Percentiles rank a stretch among this genome's conserved stretches.
These are phyloP conservation scores for Phytopythium aichiense DNA, from an alignment of 352 stramenopile genomes.

Conservation along the genomic window DNA sequence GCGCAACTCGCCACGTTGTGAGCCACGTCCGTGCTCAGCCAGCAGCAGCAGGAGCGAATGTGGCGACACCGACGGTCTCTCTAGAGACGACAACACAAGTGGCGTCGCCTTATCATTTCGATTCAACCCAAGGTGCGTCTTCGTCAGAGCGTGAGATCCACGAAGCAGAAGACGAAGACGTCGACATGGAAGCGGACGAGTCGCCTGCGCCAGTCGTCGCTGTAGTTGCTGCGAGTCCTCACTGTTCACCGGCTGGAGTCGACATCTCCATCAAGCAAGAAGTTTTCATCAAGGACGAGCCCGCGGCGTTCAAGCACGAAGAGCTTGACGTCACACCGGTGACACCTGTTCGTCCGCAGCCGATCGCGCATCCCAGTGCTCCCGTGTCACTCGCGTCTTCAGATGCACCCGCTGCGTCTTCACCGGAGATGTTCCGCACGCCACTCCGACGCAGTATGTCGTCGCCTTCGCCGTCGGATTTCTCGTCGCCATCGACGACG, in stretches of 20 bases:
- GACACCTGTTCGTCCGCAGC: constrained; percentile 4
- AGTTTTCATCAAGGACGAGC: constrained; percentile 11
- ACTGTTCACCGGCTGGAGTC: constrained; percentile 6
- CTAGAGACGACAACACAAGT: background rate
- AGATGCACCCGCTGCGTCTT: background rate
- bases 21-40: background rate
- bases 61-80: background rate
- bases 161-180: constrained; percentile 16
- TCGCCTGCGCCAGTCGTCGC: background rate
- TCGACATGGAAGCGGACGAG: constrained; percentile 18
- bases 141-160: background rate
- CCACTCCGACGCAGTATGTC: constrained; percentile 32
- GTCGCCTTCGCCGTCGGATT: constrained; percentile 10
- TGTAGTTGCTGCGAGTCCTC: background rate
- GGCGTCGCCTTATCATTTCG: background rate
- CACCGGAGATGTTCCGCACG: constrained; percentile 28
- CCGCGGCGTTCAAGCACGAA: background rate
- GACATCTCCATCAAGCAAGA: constrained; percentile 15
- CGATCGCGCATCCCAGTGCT: background rate
- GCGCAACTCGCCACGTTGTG: background rate
- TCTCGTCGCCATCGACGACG: background rate
- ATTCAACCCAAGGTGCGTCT: background rate
- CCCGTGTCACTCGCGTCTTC: background rate
- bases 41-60: background rate
- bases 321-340: background rate